These are phyloP conservation scores for Boletus tomentosulus DNA, from an alignment of 768 basidiomycete species.

Conservation along the genomic window DNA sequence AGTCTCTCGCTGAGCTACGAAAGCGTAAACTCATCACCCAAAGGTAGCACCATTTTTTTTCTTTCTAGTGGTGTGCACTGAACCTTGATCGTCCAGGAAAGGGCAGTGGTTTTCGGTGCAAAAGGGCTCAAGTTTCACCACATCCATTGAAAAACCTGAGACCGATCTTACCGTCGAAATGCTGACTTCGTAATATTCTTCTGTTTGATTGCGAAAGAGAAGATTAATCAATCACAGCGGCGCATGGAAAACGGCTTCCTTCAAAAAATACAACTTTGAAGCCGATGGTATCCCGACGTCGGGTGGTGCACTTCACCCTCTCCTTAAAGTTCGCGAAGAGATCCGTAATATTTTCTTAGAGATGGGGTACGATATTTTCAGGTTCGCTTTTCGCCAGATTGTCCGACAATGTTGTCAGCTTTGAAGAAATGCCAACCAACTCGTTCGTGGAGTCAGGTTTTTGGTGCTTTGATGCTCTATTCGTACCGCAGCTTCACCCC, in stretches of 20 bases:
- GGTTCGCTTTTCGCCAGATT: background rate
- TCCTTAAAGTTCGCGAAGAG: conserved; percentile 97
- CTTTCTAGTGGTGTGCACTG: background rate
- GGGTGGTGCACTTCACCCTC: conserved; percentile 91
- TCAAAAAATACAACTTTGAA: conserved; percentile 99
- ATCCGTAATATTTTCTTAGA: conserved; percentile 97
- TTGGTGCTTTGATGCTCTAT: conserved; percentile 99
- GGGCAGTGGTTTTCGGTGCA: conserved; percentile 89
- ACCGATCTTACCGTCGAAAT: conserved; percentile 97
- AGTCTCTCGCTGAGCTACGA: conserved; percentile 76
- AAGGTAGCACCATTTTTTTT: conserved; percentile 44
- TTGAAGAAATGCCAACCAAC: conserved; percentile 97
- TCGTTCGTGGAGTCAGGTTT: conserved; percentile 96
- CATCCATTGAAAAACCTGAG: conserved; percentile 87
- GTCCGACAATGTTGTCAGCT: conserved; percentile 46
- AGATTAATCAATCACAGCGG: conserved; percentile 50
- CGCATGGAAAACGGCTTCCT: conserved; percentile 87
- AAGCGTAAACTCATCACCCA: conserved; percentile 88
- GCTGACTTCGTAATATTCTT: conserved; percentile 69
- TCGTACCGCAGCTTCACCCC: conserved; percentile 98
- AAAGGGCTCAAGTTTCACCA: conserved; percentile 85
- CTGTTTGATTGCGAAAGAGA: background rate
- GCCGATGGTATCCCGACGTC: conserved; percentile 87
- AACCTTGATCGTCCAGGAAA: conserved; percentile 54
- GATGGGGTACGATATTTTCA: conserved; percentile 74